A percentile compares a stretch with the other conserved stretches of the same genome.
Evolutionary conservation across 2,329 filamentous ascomycete genomes (phyloP).

Genomic region (Penicillium sp.): DNA sequence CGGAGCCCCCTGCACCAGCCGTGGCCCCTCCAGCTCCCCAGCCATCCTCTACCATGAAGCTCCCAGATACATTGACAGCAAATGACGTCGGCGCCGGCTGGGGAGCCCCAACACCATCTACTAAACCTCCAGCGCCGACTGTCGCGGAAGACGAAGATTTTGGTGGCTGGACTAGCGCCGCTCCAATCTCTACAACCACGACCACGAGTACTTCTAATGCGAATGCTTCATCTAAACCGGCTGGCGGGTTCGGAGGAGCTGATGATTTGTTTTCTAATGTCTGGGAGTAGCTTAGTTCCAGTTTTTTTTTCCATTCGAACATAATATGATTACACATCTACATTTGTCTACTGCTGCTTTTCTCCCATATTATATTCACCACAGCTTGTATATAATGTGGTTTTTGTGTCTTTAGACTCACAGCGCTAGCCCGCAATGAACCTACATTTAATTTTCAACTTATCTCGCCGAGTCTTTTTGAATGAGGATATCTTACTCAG

Average conservation of each 20-base stretch:
- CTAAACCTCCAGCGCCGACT: slow-evolving; percentile 56
- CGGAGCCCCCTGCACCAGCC: slow-evolving; percentile 55
- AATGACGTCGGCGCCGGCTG: slow-evolving; percentile 73
- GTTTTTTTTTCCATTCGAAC: slow-evolving; percentile 27
- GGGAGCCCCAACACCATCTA: slow-evolving; percentile 63
- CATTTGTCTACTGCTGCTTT: not conserved
- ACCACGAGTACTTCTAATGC: slow-evolving; percentile 38
- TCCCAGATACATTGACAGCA: slow-evolving; percentile 54
- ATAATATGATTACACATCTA: slow-evolving; percentile 20
- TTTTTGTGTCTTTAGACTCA: slow-evolving; percentile 22
- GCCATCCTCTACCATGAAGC: slow-evolving; percentile 45
- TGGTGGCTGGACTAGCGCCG: slow-evolving; percentile 86
- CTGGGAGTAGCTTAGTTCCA: slow-evolving; percentile 68
- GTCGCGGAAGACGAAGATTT: slow-evolving; percentile 93
- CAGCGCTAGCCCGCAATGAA: slow-evolving; percentile 15
- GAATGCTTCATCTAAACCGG: slow-evolving; percentile 50
- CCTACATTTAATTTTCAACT: not conserved
- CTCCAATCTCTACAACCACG: slow-evolving; percentile 58
- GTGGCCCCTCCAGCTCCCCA: slow-evolving; percentile 35
- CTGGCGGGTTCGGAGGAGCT: slow-evolving; percentile 63
- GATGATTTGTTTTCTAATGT: slow-evolving; percentile 97
- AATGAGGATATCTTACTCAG: too few relatives aligned
- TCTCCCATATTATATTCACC: not conserved
- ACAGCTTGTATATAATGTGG: slow-evolving; percentile 16
- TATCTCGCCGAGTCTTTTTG: not conserved